Conservation (phyloP, 129 eudicot genomes). For the Arctium minus region DNA sequence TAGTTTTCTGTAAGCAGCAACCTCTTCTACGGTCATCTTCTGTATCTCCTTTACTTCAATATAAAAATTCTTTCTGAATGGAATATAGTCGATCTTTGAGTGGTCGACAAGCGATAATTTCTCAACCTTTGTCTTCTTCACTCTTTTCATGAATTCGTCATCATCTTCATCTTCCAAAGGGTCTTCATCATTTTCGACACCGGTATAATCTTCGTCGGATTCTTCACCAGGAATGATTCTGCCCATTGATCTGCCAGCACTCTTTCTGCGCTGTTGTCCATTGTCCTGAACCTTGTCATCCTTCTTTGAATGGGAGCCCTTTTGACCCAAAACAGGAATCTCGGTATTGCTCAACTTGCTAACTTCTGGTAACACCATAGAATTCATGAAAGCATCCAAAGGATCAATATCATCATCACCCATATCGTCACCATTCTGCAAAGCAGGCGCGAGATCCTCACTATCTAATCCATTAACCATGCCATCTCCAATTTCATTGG, state of each 20-base stretch:
- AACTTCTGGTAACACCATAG: conserved; percentile 86
- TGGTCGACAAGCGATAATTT: conserved; percentile 69
- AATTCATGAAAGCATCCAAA: conserved; percentile 79
- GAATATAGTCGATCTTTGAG: conserved; percentile 62
- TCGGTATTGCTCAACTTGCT: conserved; percentile 42
- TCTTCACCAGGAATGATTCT: conserved; percentile 81
- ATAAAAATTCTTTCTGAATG: conserved; percentile 70
- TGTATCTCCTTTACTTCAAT: conserved; percentile 64
- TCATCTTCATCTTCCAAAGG: conserved; percentile 74
- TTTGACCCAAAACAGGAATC: conserved; percentile 29
- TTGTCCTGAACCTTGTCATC: conserved; percentile 34
- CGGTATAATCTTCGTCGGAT: conserved; percentile 59
- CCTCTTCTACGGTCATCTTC: conserved; percentile 63
- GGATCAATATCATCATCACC: conserved; percentile 76
- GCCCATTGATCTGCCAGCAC: conserved; percentile 46
- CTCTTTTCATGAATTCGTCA: conserved; percentile 79
- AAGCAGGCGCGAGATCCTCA: conserved; percentile 21
- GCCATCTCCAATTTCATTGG: conserved; percentile 26
- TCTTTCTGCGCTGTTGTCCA: conserved; percentile 34
- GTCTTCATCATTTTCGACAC: conserved; percentile 48
- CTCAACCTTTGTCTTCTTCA: conserved; percentile 77
- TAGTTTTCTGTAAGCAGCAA: conserved; percentile 54
- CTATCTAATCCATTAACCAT: conserved; percentile 41
- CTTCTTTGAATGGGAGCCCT: conserved; percentile 25
- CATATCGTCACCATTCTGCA: conserved; percentile 33